phyloP scores from a whole-genome alignment of 306 rosid species.

The Vicia sativa region DNA sequence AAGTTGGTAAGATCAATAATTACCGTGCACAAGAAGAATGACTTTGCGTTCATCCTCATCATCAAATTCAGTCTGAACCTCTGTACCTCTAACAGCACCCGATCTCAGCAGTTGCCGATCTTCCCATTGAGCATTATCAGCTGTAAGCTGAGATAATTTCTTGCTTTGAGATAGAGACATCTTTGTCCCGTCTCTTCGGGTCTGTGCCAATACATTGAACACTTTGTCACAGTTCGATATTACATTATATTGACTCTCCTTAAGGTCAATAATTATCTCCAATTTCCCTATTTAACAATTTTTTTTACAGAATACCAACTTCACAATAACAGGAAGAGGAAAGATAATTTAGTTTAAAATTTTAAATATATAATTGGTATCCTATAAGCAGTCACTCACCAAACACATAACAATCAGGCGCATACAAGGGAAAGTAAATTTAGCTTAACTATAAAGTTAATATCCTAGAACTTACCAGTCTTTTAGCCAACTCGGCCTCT shows the following conservation, averaged over 20 bases:
- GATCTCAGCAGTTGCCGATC: slow-evolving; percentile 94
- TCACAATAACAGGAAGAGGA: slow-evolving; percentile 9
- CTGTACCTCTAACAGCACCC: slow-evolving; percentile 98
- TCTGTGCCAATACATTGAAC: slow-evolving; percentile 47
- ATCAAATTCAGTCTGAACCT: slow-evolving; percentile 97
- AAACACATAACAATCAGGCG: not conserved
- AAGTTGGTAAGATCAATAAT: slow-evolving; percentile 30
- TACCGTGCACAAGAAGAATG: slow-evolving; percentile 98
- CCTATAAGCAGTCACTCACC: not conserved
- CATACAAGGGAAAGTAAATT: slow-evolving; percentile 20
- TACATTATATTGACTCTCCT: slow-evolving; percentile 16
- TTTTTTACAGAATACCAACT: slow-evolving; percentile 14
- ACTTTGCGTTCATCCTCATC: slow-evolving; percentile 97
- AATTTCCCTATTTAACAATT: slow-evolving; percentile 25
- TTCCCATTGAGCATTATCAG: slow-evolving; percentile 99
- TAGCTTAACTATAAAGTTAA: slow-evolving; percentile 21
- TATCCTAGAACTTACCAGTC: slow-evolving; percentile 63
- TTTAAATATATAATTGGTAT: too few species aligned
- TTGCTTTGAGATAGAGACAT: slow-evolving; percentile 96
- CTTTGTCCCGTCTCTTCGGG: slow-evolving; percentile 91
- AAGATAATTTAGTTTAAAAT: too few species aligned
- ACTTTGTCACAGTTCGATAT: slow-evolving; percentile 5
- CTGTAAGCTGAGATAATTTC: slow-evolving; percentile 89
- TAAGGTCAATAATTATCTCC: not conserved
- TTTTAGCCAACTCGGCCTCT: slow-evolving; percentile 96